These are phyloP conservation scores for Cryptomeria japonica DNA, from an alignment of 75 land plant genomes.

Conservation along the genomic window DNA sequence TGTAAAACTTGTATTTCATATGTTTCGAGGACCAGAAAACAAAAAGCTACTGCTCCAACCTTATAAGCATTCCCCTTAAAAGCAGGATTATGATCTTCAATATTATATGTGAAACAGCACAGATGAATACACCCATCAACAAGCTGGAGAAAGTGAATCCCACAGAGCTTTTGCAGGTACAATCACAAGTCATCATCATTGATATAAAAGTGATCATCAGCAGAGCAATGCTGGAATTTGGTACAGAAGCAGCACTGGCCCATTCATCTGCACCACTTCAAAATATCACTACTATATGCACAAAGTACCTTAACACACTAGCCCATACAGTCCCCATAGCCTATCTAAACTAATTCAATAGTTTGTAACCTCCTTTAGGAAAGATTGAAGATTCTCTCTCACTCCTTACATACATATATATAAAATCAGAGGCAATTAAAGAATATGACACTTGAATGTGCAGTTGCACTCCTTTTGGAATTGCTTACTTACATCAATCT, in stretches of 20 bases:
- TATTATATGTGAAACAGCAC: background rate
- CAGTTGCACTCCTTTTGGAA: no score
- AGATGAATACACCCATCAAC: background rate
- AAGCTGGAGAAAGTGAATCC: slow-evolving; percentile 1
- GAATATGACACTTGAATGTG: no score
- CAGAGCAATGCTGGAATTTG: background rate
- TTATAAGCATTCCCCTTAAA: background rate
- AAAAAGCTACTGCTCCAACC: background rate
- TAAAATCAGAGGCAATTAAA: no score
- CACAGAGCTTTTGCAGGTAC: background rate
- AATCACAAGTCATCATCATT: background rate
- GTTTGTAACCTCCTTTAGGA: background rate
- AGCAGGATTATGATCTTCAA: background rate
- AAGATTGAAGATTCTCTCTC: no score
- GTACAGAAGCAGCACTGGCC: background rate
- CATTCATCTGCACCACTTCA: background rate
- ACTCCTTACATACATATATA: no score
- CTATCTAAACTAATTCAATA: background rate
- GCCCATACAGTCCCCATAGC: background rate
- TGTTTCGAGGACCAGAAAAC: background rate
- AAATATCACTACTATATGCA: background rate
- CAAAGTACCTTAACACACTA: background rate
- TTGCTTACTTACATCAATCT: no score
- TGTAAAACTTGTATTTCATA: background rate
- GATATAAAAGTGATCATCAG: background rate